Evolutionary conservation across 768 basidiomycete genomes (phyloP).

Genomic region (Boletellus ananas): DNA sequence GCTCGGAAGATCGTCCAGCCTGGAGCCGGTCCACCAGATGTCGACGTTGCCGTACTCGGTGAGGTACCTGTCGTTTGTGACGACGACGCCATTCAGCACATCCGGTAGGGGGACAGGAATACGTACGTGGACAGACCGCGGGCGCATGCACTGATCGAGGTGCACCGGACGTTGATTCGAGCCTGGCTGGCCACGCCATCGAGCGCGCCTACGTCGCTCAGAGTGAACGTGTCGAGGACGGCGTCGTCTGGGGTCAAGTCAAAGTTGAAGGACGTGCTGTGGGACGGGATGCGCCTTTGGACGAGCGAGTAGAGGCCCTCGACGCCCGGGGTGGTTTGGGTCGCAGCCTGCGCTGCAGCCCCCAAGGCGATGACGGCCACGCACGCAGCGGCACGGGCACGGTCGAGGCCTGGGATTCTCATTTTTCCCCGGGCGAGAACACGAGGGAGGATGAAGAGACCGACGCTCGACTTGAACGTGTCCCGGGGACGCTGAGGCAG

Average conservation of each 20-base stretch:
- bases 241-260: constrained; percentile 16
- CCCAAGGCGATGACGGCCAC: background rate
- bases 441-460: too few relatives aligned
- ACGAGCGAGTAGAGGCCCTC: constrained; percentile 35
- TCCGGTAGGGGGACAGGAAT: background rate
- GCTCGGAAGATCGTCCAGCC: constrained; percentile 30
- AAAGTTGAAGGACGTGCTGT: constrained; percentile 33
- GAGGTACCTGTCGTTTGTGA: constrained; percentile 27
- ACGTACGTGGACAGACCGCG: constrained; percentile 38
- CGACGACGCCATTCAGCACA: too few relatives aligned
- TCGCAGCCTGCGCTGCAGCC: background rate
- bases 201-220: constrained; percentile 26
- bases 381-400: background rate
- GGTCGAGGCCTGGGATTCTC: background rate
- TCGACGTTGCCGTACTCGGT: constrained; percentile 37
- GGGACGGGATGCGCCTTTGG: constrained; percentile 34
- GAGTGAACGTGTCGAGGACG: constrained; percentile 30
- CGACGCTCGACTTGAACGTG: too few relatives aligned
- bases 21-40: constrained; percentile 44
- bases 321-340: constrained; percentile 8
- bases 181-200: background rate
- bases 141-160: constrained; percentile 35
- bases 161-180: constrained; percentile 31
- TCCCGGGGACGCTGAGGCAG: too few relatives aligned
- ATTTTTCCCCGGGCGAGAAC: background rate